A percentile compares a stretch with the other conserved stretches of the same genome.
Conservation (phyloP, 257 asterid species). For the Voacanga thouarsii region DNA sequence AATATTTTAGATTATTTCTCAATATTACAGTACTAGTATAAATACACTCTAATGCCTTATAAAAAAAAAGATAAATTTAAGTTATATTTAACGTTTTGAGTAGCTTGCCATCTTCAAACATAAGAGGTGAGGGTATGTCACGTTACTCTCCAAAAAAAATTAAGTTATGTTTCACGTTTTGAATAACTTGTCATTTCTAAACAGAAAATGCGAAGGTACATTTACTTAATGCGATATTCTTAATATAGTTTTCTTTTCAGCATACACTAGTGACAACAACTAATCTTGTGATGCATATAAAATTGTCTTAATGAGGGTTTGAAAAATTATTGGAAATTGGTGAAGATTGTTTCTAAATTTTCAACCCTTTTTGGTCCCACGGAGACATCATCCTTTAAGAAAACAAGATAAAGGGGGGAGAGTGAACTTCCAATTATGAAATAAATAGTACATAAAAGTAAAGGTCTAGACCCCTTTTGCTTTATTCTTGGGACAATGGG, state of each 20-base stretch:
- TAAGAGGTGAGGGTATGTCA: no score
- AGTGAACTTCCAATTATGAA: neutral
- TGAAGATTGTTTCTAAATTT: neutral
- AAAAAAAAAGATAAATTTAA: no score
- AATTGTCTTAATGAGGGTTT: neutral
- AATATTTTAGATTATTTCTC: no score
- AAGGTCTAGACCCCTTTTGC: neutral
- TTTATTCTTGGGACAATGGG: neutral
- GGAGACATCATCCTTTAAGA: neutral
- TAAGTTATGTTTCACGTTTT: no score
- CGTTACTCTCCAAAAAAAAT: no score
- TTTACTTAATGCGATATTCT: no score
- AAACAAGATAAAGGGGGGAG: neutral
- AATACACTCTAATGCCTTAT: no score
- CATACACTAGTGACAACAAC: neutral
- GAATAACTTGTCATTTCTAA: no score
- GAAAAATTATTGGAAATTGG: neutral
- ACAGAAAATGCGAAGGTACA: no score
- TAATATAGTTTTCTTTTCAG: neutral
- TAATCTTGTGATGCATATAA: neutral
- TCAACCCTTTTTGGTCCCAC: neutral
- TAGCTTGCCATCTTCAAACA: no score
- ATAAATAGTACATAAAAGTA: neutral
- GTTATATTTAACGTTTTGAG: no score
- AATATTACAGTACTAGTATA: no score